Percentiles rank a stretch among this genome's conserved stretches.
Evolutionary conservation across 169 alveolate species (phyloP).

Genomic region (Plasmodium falciparum): DNA sequence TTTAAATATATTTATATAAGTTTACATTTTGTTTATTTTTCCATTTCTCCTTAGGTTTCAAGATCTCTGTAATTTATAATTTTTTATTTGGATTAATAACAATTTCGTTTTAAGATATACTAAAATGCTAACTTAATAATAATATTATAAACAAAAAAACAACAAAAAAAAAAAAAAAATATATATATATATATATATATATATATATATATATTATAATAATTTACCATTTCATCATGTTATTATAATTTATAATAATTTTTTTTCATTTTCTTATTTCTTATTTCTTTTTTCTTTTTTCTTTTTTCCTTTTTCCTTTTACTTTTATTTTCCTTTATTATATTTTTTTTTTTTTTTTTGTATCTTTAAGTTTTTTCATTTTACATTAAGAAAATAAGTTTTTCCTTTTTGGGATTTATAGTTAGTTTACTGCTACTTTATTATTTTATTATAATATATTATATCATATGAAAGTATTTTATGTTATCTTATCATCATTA

Average conservation of each 20-base stretch:
- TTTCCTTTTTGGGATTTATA: slow-evolving; percentile 64
- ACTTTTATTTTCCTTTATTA: slow-evolving; percentile 3
- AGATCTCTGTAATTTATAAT: slow-evolving; percentile 31
- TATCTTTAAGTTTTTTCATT: slow-evolving; percentile 49
- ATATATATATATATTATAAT: too few species aligned
- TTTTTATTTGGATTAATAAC: slow-evolving; percentile 33
- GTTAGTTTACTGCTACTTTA: slow-evolving; percentile 25
- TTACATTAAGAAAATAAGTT: slow-evolving; percentile 18
- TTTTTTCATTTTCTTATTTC: slow-evolving; percentile 11
- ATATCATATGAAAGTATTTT: too few species aligned
- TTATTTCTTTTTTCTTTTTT: background rate
- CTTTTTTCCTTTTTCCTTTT: background rate
- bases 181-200: too few species aligned
- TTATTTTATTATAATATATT: background rate
- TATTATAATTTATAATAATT: background rate
- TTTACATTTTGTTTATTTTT: slow-evolving; percentile 9
- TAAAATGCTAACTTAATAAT: background rate
- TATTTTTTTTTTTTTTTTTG: slow-evolving; percentile 49
- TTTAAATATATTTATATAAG: slow-evolving; percentile 3
- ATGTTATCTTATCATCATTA: too few species aligned
- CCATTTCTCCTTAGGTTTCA: slow-evolving; percentile 29
- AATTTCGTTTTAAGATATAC: background rate
- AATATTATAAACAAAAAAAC: too few species aligned
- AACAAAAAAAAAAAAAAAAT: too few species aligned
- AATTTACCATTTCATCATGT: too few species aligned